phyloP scores from a whole-genome alignment of 2,329 filamentous ascomycete species.

The Ophiostoma sp. region DNA sequence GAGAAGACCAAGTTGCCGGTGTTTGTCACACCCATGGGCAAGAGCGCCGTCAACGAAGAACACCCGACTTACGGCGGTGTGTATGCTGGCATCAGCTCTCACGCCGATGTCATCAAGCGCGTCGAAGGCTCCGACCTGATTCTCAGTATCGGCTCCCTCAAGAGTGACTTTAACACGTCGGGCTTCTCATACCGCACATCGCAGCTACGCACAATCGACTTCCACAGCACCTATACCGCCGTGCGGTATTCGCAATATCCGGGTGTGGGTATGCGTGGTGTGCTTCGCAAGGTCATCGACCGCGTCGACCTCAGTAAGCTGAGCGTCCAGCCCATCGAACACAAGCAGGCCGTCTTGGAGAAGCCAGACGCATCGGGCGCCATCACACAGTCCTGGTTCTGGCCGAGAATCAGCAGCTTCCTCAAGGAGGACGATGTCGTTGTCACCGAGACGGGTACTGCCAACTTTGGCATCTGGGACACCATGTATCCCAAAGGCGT shows the following conservation, averaged over 20 bases:
- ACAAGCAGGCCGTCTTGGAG: constrained; percentile 47
- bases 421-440: constrained; percentile 66
- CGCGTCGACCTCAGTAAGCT: constrained; percentile 60
- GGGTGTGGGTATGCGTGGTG: constrained; percentile 73
- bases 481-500: constrained; percentile 76
- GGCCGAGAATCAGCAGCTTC: constrained; percentile 31
- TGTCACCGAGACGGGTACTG: constrained; percentile 83
- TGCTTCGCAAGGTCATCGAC: constrained; percentile 69
- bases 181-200: constrained; percentile 80
- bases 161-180: constrained; percentile 79
- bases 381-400: constrained; percentile 32
- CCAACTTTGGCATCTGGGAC: constrained; percentile 86
- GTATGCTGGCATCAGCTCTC: constrained; percentile 77
- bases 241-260: constrained; percentile 80
- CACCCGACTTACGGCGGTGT: constrained; percentile 78
- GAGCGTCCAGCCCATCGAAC: constrained; percentile 53
- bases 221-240: constrained; percentile 71
- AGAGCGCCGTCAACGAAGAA: constrained; percentile 77
- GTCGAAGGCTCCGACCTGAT: constrained; percentile 72
- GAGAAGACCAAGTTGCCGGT: constrained; percentile 73
- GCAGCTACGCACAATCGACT: constrained; percentile 75
- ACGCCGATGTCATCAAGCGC: constrained; percentile 61
- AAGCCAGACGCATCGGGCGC: constrained; percentile 22
- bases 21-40: constrained; percentile 90
- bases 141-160: constrained; percentile 64